phyloP scores from a whole-genome alignment of 495 filamentous ascomycete species.

The Talaromyces wortmannii region DNA sequence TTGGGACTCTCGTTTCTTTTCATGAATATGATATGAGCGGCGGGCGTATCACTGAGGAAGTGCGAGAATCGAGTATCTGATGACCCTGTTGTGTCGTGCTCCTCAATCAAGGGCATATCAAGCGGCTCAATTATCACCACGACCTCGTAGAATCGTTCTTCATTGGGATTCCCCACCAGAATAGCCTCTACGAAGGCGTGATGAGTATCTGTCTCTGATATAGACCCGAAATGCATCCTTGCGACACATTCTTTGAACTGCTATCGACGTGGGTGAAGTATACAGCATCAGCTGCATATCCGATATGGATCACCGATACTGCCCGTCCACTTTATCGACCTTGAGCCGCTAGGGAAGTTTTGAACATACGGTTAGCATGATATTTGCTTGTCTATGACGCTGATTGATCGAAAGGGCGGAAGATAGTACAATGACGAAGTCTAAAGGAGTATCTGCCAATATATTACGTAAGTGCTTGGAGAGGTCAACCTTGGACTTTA shows the following conservation, averaged over 20 bases:
- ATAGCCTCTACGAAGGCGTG: slow-evolving; percentile 45
- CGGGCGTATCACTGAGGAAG: background rate
- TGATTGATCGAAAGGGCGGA: background rate
- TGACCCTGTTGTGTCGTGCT: background rate
- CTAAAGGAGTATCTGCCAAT: no score
- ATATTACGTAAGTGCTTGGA: no score
- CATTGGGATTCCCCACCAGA: slow-evolving; percentile 16
- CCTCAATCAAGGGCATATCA: background rate
- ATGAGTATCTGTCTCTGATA: slow-evolving; percentile 22
- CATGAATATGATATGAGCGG: no score
- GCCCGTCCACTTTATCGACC: slow-evolving; percentile 23
- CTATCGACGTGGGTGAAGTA: slow-evolving; percentile 19
- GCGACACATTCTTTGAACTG: background rate
- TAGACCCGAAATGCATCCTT: slow-evolving; percentile 11
- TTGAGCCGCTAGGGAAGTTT: slow-evolving; percentile 29
- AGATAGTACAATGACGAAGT: no score
- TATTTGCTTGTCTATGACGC: slow-evolving; percentile 43
- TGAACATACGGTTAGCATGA: slow-evolving; percentile 51
- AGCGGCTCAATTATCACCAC: background rate
- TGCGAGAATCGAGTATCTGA: slow-evolving; percentile 4
- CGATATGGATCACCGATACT: slow-evolving; percentile 41
- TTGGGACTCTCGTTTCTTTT: no score
- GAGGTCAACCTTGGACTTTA: no score
- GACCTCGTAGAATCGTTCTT: background rate
- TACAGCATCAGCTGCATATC: slow-evolving; percentile 30